Base-by-base conservation (phyloP, 441 rosid genomes). In the Gossypium trilobum region DNA sequence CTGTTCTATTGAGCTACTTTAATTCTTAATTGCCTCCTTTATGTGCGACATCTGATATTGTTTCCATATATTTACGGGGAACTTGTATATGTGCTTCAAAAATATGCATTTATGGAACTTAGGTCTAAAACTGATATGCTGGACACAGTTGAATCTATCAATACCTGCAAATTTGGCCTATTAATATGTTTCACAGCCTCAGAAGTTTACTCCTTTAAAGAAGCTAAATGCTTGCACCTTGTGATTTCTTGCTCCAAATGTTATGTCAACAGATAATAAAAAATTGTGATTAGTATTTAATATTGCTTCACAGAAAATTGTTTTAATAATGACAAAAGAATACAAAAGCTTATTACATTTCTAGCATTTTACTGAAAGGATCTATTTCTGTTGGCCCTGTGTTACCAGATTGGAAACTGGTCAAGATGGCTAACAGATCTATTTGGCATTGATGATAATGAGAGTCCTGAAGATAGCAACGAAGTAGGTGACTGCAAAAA, bases 341-440 rank as follows among this genome's bases (percentile, higher is more conserved):
- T 1, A 8, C 0, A 3, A 16, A 13, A 25, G 6, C 52, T 62
- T 36, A 16, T 27, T 8, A 48, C 27, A 23, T 67, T 27, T 33
- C 2, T 75, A 48, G 74, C 60, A 60, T 20, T 56, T 75, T 48
- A 72, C 69, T 44, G 17, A 67, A 63, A 71, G 17, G 29, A 36
- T 71, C 56, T 39, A 74, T 60, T 68, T 63, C 50, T 17, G 42
- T 54, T 70, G 51, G 75, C 22, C 68, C 55, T 19, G 14, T 66
- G 51, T 17, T 80, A 42, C 73, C 79, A 89, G 97, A 86, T 90
- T 68, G 99, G 97, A 63, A 91, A 78, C 81, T 95, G 96, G 96
- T 88, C 97, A 5, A 88, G 94, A 84, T 94, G 97, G 97, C 92
- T 94, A 71, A 83, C 90, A 39, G 99, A 94, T 85, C 78, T 89